Evolutionary conservation across 495 filamentous ascomycete genomes (phyloP).

Genomic region (Aspergillus carlsbadensis): DNA sequence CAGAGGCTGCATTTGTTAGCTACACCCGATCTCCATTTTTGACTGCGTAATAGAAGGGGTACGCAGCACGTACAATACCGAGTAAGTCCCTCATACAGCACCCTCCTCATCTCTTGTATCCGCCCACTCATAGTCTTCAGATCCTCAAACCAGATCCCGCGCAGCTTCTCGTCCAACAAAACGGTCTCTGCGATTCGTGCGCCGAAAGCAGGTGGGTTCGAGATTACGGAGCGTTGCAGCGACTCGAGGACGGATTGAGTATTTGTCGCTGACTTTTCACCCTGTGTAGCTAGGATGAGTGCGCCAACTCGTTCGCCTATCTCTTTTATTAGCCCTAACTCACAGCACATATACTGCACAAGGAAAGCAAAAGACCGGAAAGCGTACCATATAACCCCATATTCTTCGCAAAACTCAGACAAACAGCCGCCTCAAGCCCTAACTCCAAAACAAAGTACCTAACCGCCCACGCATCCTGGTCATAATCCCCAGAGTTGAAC

Average conservation of each 20-base stretch:
- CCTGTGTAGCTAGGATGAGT: conserved; percentile 16
- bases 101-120: conserved; percentile 34
- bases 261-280: conserved; percentile 19
- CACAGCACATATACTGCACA: too few species aligned
- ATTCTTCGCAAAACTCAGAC: conserved; percentile 46
- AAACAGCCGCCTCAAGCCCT: conserved; percentile 30
- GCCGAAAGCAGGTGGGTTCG: conserved; percentile 40
- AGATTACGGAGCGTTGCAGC: conserved; percentile 40
- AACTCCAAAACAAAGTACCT: conserved; percentile 34
- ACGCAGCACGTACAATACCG: conserved; percentile 10
- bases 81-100: conserved; percentile 25
- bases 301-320: conserved; percentile 32
- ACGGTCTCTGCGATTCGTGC: conserved; percentile 39
- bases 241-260: conserved; percentile 31
- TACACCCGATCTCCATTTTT: too few species aligned
- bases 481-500: conserved; percentile 40
- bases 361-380: neutral
- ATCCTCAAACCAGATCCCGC: conserved; percentile 37
- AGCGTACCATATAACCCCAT: conserved; percentile 49
- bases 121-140: conserved; percentile 39
- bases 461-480: conserved; percentile 44
- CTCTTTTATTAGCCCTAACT: neutral
- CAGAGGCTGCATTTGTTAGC: conserved; percentile 21
- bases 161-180: conserved; percentile 23
- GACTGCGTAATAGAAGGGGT: neutral